Base-by-base conservation (phyloP, 805 yeast species). In the Teunomyces gatunensis region DNA sequence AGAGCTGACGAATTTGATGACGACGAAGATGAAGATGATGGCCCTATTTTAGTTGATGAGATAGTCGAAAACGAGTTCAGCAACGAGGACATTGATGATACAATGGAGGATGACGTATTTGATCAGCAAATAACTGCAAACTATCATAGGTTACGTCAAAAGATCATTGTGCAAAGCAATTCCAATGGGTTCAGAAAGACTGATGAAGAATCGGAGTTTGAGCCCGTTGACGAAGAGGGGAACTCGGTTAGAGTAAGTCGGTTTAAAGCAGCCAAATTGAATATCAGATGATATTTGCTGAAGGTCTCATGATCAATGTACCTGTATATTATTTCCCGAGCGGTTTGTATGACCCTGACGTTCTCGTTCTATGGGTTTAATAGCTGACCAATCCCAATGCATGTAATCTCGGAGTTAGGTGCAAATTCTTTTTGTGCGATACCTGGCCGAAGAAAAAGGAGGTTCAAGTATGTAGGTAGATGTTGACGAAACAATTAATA, bases 201-300 rank as follows among this genome's bases (percentile, higher is more conserved):
- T 1, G 77, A 75, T 2, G 66, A 70, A 43, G 87, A 79, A 35
- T 56, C 65, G 49, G 91, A 82, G 47, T 55, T 80, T 15, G 95
- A 86, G 57, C 89, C 89, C 0, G 67, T 86, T 5, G 89, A 86
- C 54, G 85, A 80, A 46, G 56, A 66, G 33, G 89, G 89, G 0
- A 76, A 80, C 46, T 82, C 83, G 0, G 60, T 78, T 6, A 82
- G 73, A 49, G 68, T 79, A 1, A 87, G 95, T 58, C 69, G 89
- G 44, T 89, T 89, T 63, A 85, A 74, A 57, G 80, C 87, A 9
- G 85, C 87, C 13, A 54, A 65, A 37, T 49, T 57, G 39, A 34
- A 32, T 12, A 28, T 43, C n/a, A 23, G 25, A 21, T n/a, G 29
- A 37, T 36, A 17, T 12, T 9, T 15, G 9, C 4, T 12, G 12